Percentiles rank a stretch among this genome's conserved stretches.
phyloP scores from a whole-genome alignment of 768 basidiomycete genomes.

The Hygrophorus pudorinus region DNA sequence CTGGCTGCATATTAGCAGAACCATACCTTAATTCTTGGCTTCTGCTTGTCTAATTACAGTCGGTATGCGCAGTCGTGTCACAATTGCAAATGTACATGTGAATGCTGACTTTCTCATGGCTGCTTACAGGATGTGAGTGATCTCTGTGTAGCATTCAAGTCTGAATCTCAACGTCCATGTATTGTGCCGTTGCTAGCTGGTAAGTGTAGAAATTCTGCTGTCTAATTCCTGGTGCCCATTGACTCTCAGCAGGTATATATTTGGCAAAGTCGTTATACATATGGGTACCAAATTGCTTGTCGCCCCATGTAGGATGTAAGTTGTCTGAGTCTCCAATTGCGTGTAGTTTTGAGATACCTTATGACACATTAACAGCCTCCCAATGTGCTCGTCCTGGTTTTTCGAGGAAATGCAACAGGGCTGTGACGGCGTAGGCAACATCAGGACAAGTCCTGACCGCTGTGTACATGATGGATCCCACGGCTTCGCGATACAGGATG shows the following conservation, averaged over 20 bases:
- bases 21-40: background rate
- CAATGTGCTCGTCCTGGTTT: too few relatives aligned
- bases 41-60: background rate
- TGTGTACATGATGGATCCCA: too few relatives aligned
- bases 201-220: background rate
- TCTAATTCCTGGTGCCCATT: background rate
- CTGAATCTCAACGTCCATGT: background rate
- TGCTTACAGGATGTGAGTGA: background rate
- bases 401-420: too few relatives aligned
- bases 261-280: background rate
- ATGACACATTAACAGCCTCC: too few relatives aligned
- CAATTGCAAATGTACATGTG: background rate
- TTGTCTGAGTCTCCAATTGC: too few relatives aligned
- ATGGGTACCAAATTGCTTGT: background rate
- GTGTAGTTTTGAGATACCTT: too few relatives aligned
- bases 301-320: background rate
- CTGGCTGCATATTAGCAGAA: background rate
- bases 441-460: too few relatives aligned
- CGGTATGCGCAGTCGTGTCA: background rate
- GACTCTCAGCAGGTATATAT: background rate
- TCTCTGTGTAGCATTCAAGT: background rate
- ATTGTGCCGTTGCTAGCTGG: background rate
- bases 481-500: too few relatives aligned
- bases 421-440: too few relatives aligned
- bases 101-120: background rate